Percentiles rank a stretch among this genome's conserved stretches.
Evolutionary conservation across 192 early-diverging fungal genomes (phyloP).

Genomic region (Rhizophagus clarus): DNA sequence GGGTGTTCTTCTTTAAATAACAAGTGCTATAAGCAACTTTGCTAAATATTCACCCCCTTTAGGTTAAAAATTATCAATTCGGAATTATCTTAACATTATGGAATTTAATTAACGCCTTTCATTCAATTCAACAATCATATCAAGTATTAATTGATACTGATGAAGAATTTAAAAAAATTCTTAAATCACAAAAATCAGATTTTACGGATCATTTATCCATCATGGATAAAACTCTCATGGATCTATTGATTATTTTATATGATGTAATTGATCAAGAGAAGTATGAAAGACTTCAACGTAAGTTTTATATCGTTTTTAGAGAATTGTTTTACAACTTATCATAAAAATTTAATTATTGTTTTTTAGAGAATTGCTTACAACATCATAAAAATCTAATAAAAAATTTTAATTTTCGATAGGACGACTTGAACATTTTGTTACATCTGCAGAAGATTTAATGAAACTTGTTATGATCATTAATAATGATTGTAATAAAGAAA

Average conservation of each 20-base stretch:
- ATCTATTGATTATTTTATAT: neutral
- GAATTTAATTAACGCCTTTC: neutral
- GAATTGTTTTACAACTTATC: too few relatives aligned
- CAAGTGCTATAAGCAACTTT: too few relatives aligned
- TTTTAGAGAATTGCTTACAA: neutral
- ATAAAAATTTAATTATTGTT: too few relatives aligned
- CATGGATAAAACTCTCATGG: neutral
- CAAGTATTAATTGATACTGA: neutral
- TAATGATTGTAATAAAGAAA: neutral
- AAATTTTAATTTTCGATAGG: neutral
- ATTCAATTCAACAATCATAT: neutral
- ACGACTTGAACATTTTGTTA: neutral
- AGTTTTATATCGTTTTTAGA: neutral
- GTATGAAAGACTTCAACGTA: constrained; percentile 1
- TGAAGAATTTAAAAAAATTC: neutral
- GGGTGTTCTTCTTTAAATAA: too few relatives aligned
- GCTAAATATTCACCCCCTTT: too few relatives aligned
- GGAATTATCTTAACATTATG: neutral
- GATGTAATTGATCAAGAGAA: neutral
- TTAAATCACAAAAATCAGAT: neutral
- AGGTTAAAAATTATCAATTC: neutral
- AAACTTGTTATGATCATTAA: neutral
- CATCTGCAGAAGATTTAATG: neutral
- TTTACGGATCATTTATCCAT: neutral
- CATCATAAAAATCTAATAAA: too few relatives aligned